Conservation (phyloP, 2,329 filamentous ascomycete genomes). For the Diaporthe citri region DNA sequence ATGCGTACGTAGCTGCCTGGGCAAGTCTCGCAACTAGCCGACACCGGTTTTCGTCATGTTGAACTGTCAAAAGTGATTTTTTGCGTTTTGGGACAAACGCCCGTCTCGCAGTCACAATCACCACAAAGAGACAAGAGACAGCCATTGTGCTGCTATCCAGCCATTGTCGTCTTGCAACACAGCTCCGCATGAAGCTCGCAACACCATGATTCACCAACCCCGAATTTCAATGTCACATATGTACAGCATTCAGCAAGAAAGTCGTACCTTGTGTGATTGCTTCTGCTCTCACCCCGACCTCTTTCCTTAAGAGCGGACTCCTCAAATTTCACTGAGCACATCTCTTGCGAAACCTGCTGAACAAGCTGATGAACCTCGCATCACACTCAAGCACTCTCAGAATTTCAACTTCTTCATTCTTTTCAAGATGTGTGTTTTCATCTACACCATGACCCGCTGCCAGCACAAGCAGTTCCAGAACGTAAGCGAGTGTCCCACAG, state of each 20-base stretch:
- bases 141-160: constrained; percentile 12
- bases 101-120: neutral
- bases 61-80: neutral
- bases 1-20: neutral
- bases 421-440: constrained; percentile 50
- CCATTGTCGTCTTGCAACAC: constrained; percentile 16
- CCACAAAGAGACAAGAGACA: neutral
- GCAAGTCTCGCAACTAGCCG: neutral
- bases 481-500: constrained; percentile 49
- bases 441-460: constrained; percentile 48
- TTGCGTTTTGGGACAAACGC: neutral
- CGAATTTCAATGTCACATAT: neutral
- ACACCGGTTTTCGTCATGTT: neutral
- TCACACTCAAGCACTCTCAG: neutral
- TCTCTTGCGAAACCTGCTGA: neutral
- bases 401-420: too few relatives aligned
- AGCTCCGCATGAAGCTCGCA: neutral
- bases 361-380: neutral
- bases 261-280: neutral
- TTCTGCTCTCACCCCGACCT: neutral
- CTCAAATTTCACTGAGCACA: neutral
- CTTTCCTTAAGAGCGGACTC: neutral
- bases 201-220: constrained; percentile 4
- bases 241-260: neutral
- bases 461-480: constrained; percentile 51